Conservation (phyloP, 805 yeast genomes). For the Wickerhamiella brachini region DNA sequence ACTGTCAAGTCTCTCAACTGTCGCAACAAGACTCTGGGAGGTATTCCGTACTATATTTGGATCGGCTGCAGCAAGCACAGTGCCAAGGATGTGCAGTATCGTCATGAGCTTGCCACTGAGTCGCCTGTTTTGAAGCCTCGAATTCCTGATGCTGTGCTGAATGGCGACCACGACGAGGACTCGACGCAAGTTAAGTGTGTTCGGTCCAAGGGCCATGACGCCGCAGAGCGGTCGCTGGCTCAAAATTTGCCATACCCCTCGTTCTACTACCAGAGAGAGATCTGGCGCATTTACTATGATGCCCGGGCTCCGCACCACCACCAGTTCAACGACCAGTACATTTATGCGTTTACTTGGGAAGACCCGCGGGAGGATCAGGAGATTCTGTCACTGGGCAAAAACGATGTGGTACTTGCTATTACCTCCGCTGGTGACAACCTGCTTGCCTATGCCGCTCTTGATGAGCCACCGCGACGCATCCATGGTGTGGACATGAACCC, state of each 20-base stretch:
- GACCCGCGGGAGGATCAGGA: constrained; percentile 71
- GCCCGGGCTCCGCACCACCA: constrained; percentile 52
- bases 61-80: constrained; percentile 54
- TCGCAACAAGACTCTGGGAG: constrained; percentile 51
- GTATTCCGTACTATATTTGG: constrained; percentile 76
- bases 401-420: constrained; percentile 66
- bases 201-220: constrained; percentile 55
- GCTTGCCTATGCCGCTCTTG: constrained; percentile 56
- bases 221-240: constrained; percentile 47
- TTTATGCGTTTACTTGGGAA: constrained; percentile 85
- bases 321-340: constrained; percentile 66
- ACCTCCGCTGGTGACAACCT: constrained; percentile 82
- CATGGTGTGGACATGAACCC: constrained; percentile 83
- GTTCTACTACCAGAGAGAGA: constrained; percentile 59
- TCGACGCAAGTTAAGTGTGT: constrained; percentile 5
- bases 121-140: constrained; percentile 72
- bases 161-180: not conserved
- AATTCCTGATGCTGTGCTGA: not conserved
- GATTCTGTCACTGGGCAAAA: constrained; percentile 43
- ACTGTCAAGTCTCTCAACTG: constrained; percentile 62
- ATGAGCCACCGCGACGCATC: constrained; percentile 59
- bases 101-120: constrained; percentile 64
- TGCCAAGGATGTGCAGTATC: constrained; percentile 34
- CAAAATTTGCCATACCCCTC: constrained; percentile 69
- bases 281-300: constrained; percentile 71